Evolutionary conservation across 2,329 filamentous ascomycete genomes (phyloP).

Genomic region (Colletotrichum somersetense): DNA sequence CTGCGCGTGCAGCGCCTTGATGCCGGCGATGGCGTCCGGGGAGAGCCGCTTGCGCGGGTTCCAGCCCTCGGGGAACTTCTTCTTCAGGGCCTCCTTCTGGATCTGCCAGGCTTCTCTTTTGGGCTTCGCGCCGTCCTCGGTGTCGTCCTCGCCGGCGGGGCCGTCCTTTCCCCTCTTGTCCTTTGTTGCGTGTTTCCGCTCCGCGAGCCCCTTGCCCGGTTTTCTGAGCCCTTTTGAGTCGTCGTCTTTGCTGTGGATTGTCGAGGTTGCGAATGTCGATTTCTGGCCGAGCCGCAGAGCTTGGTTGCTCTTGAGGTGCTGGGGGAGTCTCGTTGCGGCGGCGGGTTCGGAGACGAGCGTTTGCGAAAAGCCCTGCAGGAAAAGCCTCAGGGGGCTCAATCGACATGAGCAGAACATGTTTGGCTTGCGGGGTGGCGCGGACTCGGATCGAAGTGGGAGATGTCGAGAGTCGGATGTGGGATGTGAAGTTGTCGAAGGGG

Average conservation of each 20-base stretch:
- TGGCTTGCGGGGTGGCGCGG: conserved; percentile 28
- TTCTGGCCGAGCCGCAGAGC: conserved; percentile 3
- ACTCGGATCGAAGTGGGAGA: not conserved
- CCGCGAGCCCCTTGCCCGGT: conserved; percentile 31
- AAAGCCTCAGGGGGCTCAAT: conserved; percentile 59
- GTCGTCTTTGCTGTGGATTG: conserved; percentile 3
- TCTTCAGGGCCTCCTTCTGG: conserved; percentile 79
- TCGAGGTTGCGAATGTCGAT: conserved; percentile 20
- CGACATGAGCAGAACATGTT: conserved; percentile 64
- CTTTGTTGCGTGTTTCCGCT: not conserved
- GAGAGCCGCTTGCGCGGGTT: conserved; percentile 87
- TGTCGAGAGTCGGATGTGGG: not conserved
- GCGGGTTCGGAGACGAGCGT: conserved; percentile 49
- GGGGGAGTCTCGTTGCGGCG: conserved; percentile 26
- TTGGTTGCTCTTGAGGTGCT: not conserved
- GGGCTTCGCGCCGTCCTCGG: conserved; percentile 39
- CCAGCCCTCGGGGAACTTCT: conserved; percentile 88
- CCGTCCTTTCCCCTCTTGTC: not conserved
- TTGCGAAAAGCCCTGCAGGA: conserved; percentile 60
- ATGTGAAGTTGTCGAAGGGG: not conserved
- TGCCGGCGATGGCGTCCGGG: conserved; percentile 91
- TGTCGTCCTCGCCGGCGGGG: conserved; percentile 34
- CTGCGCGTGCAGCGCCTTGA: conserved; percentile 83
- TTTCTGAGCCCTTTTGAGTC: conserved; percentile 39
- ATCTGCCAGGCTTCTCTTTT: conserved; percentile 73